These are phyloP conservation scores for Mikania micrantha DNA, from an alignment of 129 eudicot genomes.

Conservation along the genomic window DNA sequence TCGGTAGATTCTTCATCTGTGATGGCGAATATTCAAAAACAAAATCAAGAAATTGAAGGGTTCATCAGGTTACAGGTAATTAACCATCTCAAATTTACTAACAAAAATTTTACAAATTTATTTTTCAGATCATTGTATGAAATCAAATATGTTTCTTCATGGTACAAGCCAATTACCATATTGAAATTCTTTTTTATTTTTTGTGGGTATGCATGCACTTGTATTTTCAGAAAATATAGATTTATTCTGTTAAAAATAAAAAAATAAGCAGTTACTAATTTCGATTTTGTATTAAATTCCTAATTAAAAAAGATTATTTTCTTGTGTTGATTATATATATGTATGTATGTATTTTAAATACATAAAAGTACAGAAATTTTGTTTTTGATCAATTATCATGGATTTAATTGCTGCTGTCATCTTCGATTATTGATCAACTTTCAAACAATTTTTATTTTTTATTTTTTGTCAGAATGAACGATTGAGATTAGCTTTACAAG, in stretches of 20 bases:
- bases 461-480: constrained; percentile 50
- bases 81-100: background rate
- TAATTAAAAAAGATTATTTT: background rate
- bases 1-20: constrained; percentile 29
- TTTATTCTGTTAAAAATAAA: background rate
- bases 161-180: no score
- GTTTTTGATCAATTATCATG: no score
- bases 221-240: background rate
- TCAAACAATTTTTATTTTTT: background rate
- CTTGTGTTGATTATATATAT: background rate
- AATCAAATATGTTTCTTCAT: background rate
- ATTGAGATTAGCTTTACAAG: constrained; percentile 53
- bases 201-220: background rate
- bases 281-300: background rate
- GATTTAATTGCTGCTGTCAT: background rate
- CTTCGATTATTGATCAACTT: background rate
- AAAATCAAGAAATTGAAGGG: constrained; percentile 56
- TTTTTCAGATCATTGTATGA: background rate
- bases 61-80: constrained; percentile 61
- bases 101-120: background rate
- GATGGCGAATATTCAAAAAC: constrained; percentile 42
- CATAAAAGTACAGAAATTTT: no score
- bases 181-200: background rate
- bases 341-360: no score
- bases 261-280: background rate